phyloP scores from a whole-genome alignment of 441 rosid genomes.

The Croton setiger region DNA sequence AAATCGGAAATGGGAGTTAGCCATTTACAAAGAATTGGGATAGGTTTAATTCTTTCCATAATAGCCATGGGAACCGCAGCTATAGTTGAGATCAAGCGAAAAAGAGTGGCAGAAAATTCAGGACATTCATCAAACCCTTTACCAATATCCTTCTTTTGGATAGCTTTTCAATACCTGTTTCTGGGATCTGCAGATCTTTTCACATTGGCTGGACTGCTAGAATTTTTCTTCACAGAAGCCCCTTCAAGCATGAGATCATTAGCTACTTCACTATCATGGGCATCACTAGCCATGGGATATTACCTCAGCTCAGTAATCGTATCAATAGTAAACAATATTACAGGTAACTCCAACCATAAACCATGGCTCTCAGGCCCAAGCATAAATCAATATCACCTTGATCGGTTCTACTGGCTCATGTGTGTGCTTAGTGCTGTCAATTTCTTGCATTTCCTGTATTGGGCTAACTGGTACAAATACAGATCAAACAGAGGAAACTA shows the following conservation, averaged over 20 bases:
- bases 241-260: conserved; percentile 80
- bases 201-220: conserved; percentile 82
- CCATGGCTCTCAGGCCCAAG: conserved; percentile 70
- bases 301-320: conserved; percentile 77
- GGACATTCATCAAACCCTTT: conserved; percentile 46
- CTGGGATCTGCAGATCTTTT: conserved; percentile 91
- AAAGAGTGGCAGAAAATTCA: conserved; percentile 48
- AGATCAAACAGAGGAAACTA: conserved; percentile 39
- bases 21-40: conserved; percentile 75
- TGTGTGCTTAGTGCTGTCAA: conserved; percentile 67
- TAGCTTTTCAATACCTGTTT: conserved; percentile 75
- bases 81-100: conserved; percentile 69
- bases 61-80: conserved; percentile 86
- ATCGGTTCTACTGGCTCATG: conserved; percentile 85
- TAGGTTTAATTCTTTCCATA: conserved; percentile 69
- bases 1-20: conserved; percentile 80
- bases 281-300: conserved; percentile 83
- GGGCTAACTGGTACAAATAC: conserved; percentile 74
- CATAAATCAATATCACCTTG: conserved; percentile 61
- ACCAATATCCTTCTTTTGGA: conserved; percentile 77
- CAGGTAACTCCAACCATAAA: conserved; percentile 33
- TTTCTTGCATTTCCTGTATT: conserved; percentile 65
- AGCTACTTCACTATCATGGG: conserved; percentile 87
- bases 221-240: conserved; percentile 92
- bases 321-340: conserved; percentile 54